A percentile compares a stretch with the other conserved stretches of the same genome.
Evolutionary conservation across 768 basidiomycete genomes (phyloP).

Genomic region (Tephrocybe sp.): DNA sequence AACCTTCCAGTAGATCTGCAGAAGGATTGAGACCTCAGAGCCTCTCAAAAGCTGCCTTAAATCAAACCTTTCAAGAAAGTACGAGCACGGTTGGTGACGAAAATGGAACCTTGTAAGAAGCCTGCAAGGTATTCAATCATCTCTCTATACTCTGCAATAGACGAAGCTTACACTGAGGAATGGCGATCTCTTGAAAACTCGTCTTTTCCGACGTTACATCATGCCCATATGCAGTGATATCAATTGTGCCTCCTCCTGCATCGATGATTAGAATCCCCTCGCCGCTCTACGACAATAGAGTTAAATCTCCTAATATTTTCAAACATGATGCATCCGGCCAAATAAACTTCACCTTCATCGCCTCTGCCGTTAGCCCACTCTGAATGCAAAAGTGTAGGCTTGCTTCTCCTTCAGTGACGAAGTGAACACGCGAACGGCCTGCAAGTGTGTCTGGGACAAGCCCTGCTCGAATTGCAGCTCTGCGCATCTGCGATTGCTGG

Average conservation of each 20-base stretch:
- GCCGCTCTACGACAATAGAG: conserved; percentile 32
- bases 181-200: conserved; percentile 48
- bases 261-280: conserved; percentile 53
- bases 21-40: too few species aligned
- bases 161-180: conserved; percentile 35
- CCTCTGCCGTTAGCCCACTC: conserved; percentile 36
- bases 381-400: conserved; percentile 55
- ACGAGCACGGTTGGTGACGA: too few species aligned
- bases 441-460: conserved; percentile 40
- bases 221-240: conserved; percentile 50
- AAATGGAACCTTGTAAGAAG: too few species aligned
- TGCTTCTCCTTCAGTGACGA: conserved; percentile 67
- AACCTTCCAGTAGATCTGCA: conserved; percentile 41
- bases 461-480: conserved; percentile 48
- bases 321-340: too few species aligned
- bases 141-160: too few species aligned
- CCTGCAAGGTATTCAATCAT: too few species aligned
- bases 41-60: too few species aligned
- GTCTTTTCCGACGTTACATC: conserved; percentile 20
- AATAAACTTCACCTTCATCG: conserved; percentile 28
- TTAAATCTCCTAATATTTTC: too few species aligned
- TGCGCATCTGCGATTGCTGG: conserved; percentile 54
- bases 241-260: conserved; percentile 63
- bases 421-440: conserved; percentile 45
- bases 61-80: too few species aligned